Conservation (phyloP, 2,329 filamentous ascomycete genomes). For the Decorospora gaudefroyi region DNA sequence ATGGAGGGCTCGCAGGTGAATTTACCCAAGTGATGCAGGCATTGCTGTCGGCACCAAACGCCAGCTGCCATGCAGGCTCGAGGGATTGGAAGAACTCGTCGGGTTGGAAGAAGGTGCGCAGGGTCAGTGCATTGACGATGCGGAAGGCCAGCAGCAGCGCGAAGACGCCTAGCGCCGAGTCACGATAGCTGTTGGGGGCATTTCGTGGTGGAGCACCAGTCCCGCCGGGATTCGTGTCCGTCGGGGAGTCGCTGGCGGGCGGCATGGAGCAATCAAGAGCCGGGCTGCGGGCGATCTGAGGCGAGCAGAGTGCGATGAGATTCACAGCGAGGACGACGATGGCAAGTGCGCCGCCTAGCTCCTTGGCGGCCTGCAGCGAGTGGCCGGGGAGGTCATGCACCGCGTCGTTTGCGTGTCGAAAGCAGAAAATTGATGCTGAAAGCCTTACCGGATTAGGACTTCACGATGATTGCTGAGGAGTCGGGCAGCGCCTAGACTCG, state of each 20-base stretch:
- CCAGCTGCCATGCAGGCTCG: slow-evolving; percentile 89
- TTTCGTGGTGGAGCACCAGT: slow-evolving; percentile 28
- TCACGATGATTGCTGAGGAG: slow-evolving; percentile 37
- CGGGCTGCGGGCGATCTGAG: slow-evolving; percentile 25
- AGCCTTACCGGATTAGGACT: slow-evolving; percentile 39
- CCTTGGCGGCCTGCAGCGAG: slow-evolving; percentile 29
- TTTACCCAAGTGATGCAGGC: slow-evolving; percentile 96
- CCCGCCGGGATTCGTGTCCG: slow-evolving; percentile 36
- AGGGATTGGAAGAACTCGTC: slow-evolving; percentile 97
- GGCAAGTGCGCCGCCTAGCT: slow-evolving; percentile 19
- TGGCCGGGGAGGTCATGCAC: slow-evolving; percentile 28
- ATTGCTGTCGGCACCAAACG: slow-evolving; percentile 75
- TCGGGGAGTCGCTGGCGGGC: slow-evolving; percentile 33
- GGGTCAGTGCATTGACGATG: slow-evolving; percentile 74
- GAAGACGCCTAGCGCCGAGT: slow-evolving; percentile 36
- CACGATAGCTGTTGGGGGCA: slow-evolving; percentile 38
- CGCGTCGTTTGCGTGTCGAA: slow-evolving; percentile 23
- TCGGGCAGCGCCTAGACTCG: slow-evolving; percentile 33
- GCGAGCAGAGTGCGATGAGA: slow-evolving; percentile 25
- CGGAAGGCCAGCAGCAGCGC: slow-evolving; percentile 66
- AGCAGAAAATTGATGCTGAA: slow-evolving; percentile 34
- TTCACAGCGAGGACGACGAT: slow-evolving; percentile 29
- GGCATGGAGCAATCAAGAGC: slow-evolving; percentile 40
- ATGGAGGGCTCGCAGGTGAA: slow-evolving; percentile 13
- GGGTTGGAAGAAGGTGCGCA: slow-evolving; percentile 94